A percentile compares a stretch with the other conserved stretches of the same genome.
Conservation (phyloP, 352 stramenopile genomes). For the Pythium phragmiticola region DNA sequence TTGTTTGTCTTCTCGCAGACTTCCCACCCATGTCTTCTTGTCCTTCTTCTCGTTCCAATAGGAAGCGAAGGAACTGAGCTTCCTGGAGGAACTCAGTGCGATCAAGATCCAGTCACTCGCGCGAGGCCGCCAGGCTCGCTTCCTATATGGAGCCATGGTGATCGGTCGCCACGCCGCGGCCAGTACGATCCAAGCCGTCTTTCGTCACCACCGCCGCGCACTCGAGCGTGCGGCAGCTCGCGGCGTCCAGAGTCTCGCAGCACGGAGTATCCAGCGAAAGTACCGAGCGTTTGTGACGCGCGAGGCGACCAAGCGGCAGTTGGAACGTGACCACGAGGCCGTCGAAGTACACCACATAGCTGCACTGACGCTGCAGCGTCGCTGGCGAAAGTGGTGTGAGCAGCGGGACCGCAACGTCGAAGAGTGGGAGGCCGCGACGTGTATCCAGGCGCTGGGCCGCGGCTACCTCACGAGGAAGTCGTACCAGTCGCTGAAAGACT, state of each 20-base stretch:
- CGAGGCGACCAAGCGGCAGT: constrained; percentile 27
- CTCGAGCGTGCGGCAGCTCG: constrained; percentile 13
- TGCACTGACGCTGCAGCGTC: constrained; percentile 46
- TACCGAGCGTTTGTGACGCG: constrained; percentile 35
- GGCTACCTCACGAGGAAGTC: constrained; percentile 57
- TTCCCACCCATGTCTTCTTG: too few species aligned
- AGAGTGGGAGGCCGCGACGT: constrained; percentile 57
- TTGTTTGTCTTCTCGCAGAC: not conserved
- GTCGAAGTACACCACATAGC: constrained; percentile 53
- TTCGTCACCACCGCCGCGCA: constrained; percentile 28
- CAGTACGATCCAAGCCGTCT: constrained; percentile 47
- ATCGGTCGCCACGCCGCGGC: constrained; percentile 47
- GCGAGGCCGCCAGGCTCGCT: constrained; percentile 53
- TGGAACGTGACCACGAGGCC: constrained; percentile 35
- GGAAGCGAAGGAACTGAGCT: constrained; percentile 38
- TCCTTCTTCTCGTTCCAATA: constrained; percentile 11
- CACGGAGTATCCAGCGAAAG: constrained; percentile 44
- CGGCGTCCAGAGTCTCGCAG: constrained; percentile 51
- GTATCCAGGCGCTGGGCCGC: constrained; percentile 64
- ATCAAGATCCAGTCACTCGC: constrained; percentile 68
- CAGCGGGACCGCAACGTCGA: constrained; percentile 31
- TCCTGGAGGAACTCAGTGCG: constrained; percentile 46
- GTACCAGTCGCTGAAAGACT: constrained; percentile 38
- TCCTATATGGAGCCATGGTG: constrained; percentile 42
- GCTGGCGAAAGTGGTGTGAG: constrained; percentile 35